A percentile compares a stretch with the other conserved stretches of the same genome.
Conservation (phyloP, 495 filamentous ascomycete species). For the Elasticomyces elasticus region DNA sequence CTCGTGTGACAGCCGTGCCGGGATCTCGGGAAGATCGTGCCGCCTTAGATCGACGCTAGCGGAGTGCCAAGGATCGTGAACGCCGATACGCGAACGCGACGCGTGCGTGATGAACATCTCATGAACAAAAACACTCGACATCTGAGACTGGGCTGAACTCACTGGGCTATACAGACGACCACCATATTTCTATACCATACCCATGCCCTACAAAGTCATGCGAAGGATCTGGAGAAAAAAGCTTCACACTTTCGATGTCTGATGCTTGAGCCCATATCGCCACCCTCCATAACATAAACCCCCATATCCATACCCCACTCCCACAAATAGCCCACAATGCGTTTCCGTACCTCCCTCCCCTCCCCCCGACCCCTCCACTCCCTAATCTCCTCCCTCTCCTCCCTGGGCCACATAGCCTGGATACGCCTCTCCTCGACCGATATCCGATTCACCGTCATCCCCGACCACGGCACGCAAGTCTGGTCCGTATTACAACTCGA, state of each 20-base stretch:
- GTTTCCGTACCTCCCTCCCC: slow-evolving; percentile 43
- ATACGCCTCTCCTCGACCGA: slow-evolving; percentile 75
- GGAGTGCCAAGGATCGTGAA: background rate
- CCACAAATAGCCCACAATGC: slow-evolving; percentile 24
- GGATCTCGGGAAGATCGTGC: background rate
- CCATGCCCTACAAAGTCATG: too few relatives aligned
- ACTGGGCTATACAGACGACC: too few relatives aligned
- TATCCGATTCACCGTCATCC: slow-evolving; percentile 88
- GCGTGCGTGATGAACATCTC: background rate
- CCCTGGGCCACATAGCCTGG: slow-evolving; percentile 88
- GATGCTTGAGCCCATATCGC: background rate
- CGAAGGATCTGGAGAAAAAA: background rate
- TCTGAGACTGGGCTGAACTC: background rate
- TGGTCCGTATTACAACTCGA: slow-evolving; percentile 58
- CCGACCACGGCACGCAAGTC: slow-evolving; percentile 86
- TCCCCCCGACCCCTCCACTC: slow-evolving; percentile 81
- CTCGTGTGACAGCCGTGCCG: background rate
- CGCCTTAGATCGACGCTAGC: slow-evolving; percentile 1
- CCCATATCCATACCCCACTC: background rate
- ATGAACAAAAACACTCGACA: background rate
- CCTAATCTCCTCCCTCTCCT: slow-evolving; percentile 71
- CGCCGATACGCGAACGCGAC: too few relatives aligned
- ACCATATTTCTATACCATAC: too few relatives aligned
- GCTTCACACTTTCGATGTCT: background rate
- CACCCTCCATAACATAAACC: background rate